Base-by-base conservation (phyloP, 169 alveolate species). In the Haemoproteus tartakovskyi region DNA sequence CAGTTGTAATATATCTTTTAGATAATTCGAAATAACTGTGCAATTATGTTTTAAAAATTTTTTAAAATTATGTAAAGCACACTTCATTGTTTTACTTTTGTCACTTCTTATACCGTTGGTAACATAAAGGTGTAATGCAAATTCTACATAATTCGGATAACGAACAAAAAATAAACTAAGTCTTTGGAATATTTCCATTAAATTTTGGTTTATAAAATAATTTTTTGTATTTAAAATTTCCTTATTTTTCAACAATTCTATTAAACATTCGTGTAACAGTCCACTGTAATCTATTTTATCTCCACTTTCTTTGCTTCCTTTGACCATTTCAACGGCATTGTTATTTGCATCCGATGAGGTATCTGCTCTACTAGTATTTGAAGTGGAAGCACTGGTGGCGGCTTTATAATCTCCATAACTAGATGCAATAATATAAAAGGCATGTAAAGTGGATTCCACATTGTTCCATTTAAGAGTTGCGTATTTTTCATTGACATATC, bases 111-210 rank as follows among this genome's bases (percentile, higher is more conserved):
- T 52, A 40, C 82, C 82, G 19, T 67, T 67, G 3, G 82, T 67
- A 30, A 67, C 41, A 52, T 52, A 67, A 16, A 67, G 60, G 14
- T 67, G 82, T 8, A 67, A 26, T 2, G 82, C 37, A 33, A 52
- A 37, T 67, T 67, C 82, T 38, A 67, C 43, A 30, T 67, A 67
- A 8, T 67, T 12, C 27, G 82, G 82, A 26, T 67, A 37, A 52
- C 54, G 51, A 21, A 67, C 26, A 52, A 67, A 67, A 52, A 67
- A 67, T 9, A 26, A 45, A 45, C 54, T 67, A 33, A 67, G 12
- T 38, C 82, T 67, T 38, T 67, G 82, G 36, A 67, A 52, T 8
- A 67, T 67, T 40, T 67, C 82, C 82, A 67, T 67, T 4, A 67
- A 59, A 57, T 67, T 67, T n/a, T 52, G 51, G 14, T 67, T 67